A percentile compares a stretch with the other conserved stretches of the same genome.
Evolutionary conservation across 1,284 basidiomycete genomes (phyloP).

Genomic region (Pterulicium gracile): DNA sequence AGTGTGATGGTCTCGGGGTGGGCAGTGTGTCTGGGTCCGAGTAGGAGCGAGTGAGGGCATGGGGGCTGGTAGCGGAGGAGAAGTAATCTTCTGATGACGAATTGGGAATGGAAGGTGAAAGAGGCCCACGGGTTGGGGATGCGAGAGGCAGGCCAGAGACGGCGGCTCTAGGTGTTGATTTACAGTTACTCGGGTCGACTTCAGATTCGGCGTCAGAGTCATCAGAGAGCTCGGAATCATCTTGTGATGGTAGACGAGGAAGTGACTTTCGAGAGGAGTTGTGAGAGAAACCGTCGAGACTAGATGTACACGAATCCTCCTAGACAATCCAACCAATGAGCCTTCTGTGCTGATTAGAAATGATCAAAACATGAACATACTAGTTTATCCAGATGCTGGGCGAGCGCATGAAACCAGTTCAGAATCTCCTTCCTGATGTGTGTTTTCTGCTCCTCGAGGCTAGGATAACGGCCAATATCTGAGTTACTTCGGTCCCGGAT

Average conservation of each 20-base stretch:
- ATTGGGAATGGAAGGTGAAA: background rate
- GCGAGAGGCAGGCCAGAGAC: background rate
- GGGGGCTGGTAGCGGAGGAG: background rate
- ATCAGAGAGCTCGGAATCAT: conserved; percentile 32
- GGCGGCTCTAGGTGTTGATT: too few species aligned
- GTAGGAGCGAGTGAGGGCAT: background rate
- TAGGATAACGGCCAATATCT: conserved; percentile 6
- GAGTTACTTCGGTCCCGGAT: background rate
- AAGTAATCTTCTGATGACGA: background rate
- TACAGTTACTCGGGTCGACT: too few species aligned
- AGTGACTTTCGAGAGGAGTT: conserved; percentile 30
- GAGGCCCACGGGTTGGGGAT: background rate
- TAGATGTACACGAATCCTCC: conserved; percentile 29
- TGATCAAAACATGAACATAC: conserved; percentile 23
- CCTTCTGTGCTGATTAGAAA: conserved; percentile 4
- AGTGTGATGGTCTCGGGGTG: background rate
- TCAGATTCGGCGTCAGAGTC: too few species aligned
- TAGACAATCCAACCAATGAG: conserved; percentile 14
- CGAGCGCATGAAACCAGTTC: conserved; percentile 52
- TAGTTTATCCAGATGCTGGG: conserved; percentile 47
- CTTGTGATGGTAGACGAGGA: conserved; percentile 44
- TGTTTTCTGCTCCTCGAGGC: conserved; percentile 30
- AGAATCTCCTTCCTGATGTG: conserved; percentile 46
- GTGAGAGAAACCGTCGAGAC: conserved; percentile 13
- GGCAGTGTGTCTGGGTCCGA: background rate